phyloP scores from a whole-genome alignment of 2,329 filamentous ascomycete genomes.

The Corynespora cassiicola region DNA sequence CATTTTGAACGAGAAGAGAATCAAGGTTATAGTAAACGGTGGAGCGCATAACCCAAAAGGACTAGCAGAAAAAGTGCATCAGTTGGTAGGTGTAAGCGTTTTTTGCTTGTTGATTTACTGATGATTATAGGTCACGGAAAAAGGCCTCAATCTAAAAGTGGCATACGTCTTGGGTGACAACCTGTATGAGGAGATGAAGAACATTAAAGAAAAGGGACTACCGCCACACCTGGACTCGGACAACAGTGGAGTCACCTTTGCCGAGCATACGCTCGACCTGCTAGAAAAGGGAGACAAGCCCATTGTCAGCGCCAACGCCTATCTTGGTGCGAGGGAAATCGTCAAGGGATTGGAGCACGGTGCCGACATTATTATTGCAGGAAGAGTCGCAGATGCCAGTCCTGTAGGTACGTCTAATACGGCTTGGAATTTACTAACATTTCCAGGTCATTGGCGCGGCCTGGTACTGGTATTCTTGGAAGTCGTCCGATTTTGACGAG shows the following conservation, averaged over 20 bases:
- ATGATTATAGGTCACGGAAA: conserved; percentile 38
- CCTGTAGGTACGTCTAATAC: conserved; percentile 36
- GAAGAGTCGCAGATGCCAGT: conserved; percentile 41
- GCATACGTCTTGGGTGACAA: conserved; percentile 57
- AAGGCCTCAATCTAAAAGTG: conserved; percentile 47
- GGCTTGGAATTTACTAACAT: conserved; percentile 2
- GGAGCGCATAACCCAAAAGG: conserved; percentile 62
- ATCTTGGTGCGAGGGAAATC: conserved; percentile 55
- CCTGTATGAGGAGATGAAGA: conserved; percentile 43
- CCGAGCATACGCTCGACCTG: conserved; percentile 47
- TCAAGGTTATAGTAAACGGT: conserved; percentile 64
- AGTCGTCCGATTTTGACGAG: conserved; percentile 53
- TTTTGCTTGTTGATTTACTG: background rate
- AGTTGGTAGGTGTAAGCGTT: conserved; percentile 39
- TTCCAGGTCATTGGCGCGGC: conserved; percentile 60
- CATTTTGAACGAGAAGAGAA: conserved; percentile 54
- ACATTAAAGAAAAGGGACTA: conserved; percentile 38
- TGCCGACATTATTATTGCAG: conserved; percentile 43
- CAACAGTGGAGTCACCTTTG: conserved; percentile 44
- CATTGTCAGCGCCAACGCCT: conserved; percentile 58
- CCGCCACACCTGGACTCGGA: conserved; percentile 52
- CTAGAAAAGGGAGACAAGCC: conserved; percentile 44
- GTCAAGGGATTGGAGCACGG: conserved; percentile 35
- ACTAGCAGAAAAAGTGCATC: conserved; percentile 54
- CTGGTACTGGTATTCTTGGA: conserved; percentile 63